Percentiles rank a stretch among this genome's conserved stretches.
Conservation (phyloP, 2,329 filamentous ascomycete species). For the Trichoderma sp. region DNA sequence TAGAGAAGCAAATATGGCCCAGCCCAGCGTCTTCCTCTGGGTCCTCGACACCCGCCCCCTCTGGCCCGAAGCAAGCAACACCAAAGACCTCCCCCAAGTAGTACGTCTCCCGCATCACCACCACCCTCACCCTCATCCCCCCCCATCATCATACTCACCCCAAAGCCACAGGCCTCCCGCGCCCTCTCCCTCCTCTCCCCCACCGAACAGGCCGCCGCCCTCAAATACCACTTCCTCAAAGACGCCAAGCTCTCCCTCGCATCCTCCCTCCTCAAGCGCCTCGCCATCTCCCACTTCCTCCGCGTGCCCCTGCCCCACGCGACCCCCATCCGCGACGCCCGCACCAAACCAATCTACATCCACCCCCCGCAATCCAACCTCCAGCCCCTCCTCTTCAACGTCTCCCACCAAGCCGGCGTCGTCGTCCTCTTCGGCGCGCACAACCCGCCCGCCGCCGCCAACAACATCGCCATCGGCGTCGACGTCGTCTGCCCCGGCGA, state of each 20-base stretch:
- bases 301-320: slow-evolving; percentile 63
- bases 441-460: slow-evolving; percentile 35
- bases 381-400: slow-evolving; percentile 67
- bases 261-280: slow-evolving; percentile 73
- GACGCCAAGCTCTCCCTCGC: slow-evolving; percentile 76
- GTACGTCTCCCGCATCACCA: slow-evolving; percentile 41
- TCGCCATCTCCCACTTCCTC: slow-evolving; percentile 63
- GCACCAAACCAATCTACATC: slow-evolving; percentile 56
- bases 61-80: slow-evolving; percentile 57
- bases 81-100: slow-evolving; percentile 50
- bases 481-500: slow-evolving; percentile 78
- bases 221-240: slow-evolving; percentile 65
- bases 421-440: slow-evolving; percentile 65
- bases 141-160: not conserved
- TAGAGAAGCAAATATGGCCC: not conserved
- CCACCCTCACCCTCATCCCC: not conserved
- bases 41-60: slow-evolving; percentile 62
- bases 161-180: slow-evolving; percentile 50
- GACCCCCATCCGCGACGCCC: slow-evolving; percentile 57
- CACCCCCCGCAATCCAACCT: slow-evolving; percentile 48
- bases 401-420: slow-evolving; percentile 76
- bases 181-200: slow-evolving; percentile 55
- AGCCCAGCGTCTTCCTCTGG: slow-evolving; percentile 56
- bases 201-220: slow-evolving; percentile 59
- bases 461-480: slow-evolving; percentile 62